Conservation (phyloP, 164 flowering plant genomes). For the Piper longum region DNA sequence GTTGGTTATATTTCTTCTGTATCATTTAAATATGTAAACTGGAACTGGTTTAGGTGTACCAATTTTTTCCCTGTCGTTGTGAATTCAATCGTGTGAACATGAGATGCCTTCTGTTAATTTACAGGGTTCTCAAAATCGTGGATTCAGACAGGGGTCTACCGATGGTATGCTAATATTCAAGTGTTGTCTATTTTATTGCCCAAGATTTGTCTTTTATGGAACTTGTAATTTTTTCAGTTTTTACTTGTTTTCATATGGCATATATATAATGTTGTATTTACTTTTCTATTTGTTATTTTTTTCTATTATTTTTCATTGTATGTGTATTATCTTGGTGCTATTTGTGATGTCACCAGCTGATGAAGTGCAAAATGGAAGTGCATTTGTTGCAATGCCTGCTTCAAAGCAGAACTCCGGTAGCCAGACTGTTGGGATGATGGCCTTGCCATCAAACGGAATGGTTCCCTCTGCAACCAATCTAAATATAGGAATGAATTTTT, state of each 20-base stretch:
- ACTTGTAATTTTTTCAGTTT: neutral
- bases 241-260: neutral
- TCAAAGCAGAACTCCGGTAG: slow-evolving; percentile 11
- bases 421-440: slow-evolving; percentile 9
- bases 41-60: too few species aligned
- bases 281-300: too few species aligned
- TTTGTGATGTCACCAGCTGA: slow-evolving; percentile 9
- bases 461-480: slow-evolving; percentile 22
- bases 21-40: neutral
- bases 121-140: slow-evolving; percentile 15
- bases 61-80: too few species aligned
- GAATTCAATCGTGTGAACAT: neutral
- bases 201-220: neutral
- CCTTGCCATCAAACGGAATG: slow-evolving; percentile 13
- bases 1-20: neutral
- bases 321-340: neutral
- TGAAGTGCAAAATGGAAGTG: slow-evolving; percentile 14
- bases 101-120: neutral
- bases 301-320: too few species aligned
- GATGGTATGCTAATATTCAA: slow-evolving; percentile 10
- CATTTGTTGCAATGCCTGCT: slow-evolving; percentile 8
- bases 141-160: slow-evolving; percentile 12
- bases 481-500: slow-evolving; percentile 24
- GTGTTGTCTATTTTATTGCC: neutral
- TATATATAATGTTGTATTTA: too few species aligned